Evolutionary conservation across 495 filamentous ascomycete genomes (phyloP).

Genomic region (Hypoxylon fuscum): DNA sequence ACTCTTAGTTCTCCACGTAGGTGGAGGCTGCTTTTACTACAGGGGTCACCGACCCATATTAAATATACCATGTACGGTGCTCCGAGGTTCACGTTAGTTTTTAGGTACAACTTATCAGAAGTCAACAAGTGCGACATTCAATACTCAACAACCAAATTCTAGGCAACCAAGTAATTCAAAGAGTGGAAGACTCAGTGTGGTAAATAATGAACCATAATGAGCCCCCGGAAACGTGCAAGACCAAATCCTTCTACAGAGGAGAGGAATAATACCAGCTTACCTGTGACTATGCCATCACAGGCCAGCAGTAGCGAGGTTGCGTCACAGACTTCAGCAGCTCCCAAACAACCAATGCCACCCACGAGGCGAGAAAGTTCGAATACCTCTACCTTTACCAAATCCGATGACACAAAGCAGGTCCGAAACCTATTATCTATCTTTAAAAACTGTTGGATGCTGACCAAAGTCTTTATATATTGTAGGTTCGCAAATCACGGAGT

Average conservation of each 20-base stretch:
- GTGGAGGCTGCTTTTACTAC: neutral
- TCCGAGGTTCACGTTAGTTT: conserved; percentile 18
- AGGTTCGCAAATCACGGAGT: conserved; percentile 64
- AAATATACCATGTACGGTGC: conserved; percentile 3
- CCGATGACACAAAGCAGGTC: conserved; percentile 32
- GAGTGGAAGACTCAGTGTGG: neutral
- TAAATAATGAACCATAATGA: conserved; percentile 50
- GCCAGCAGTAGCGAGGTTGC: conserved; percentile 48
- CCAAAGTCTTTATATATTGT: conserved; percentile 27
- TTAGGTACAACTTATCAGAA: too few relatives aligned
- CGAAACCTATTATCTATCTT: conserved; percentile 13
- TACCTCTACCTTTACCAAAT: conserved; percentile 22
- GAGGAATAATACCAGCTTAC: conserved; percentile 49
- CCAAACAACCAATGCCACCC: conserved; percentile 29
- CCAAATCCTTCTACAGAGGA: conserved; percentile 55
- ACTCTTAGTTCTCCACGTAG: neutral
- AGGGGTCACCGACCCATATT: conserved; percentile 3
- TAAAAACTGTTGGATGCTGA: too few relatives aligned
- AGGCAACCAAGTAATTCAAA: conserved; percentile 7
- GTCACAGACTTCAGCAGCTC: conserved; percentile 28
- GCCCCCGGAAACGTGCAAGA: conserved; percentile 71
- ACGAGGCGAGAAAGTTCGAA: conserved; percentile 25
- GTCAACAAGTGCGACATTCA: conserved; percentile 1
- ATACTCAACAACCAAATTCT: conserved; percentile 1
- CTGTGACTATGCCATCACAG: conserved; percentile 40